Evolutionary conservation across 2,329 filamentous ascomycete genomes (phyloP).

Genomic region (Lasiodiplodia theobromae): DNA sequence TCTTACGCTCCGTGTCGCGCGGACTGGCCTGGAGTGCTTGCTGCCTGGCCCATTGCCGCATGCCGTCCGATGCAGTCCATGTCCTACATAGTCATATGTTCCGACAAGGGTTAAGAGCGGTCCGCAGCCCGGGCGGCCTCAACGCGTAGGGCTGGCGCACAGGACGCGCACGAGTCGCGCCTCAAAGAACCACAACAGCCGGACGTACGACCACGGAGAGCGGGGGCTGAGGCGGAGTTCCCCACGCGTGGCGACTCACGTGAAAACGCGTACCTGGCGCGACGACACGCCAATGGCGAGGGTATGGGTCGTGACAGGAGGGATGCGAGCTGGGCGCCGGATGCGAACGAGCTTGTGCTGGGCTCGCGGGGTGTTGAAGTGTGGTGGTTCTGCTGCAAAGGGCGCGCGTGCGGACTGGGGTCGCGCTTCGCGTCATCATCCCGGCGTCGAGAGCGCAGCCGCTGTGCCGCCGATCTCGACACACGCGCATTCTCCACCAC

Average conservation of each 20-base stretch:
- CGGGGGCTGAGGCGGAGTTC: neutral
- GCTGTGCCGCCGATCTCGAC: constrained; percentile 4
- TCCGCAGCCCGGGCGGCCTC: neutral
- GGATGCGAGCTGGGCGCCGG: neutral
- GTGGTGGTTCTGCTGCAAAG: neutral
- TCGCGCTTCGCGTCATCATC: constrained; percentile 11
- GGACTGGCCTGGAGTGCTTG: constrained; percentile 4
- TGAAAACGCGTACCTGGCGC: constrained; percentile 8
- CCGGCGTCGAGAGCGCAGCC: constrained; percentile 1
- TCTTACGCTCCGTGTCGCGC: constrained; percentile 13
- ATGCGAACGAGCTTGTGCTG: neutral
- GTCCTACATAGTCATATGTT: constrained; percentile 1
- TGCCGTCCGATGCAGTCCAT: neutral
- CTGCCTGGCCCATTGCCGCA: constrained; percentile 18
- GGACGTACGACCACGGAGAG: neutral
- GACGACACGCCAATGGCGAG: neutral
- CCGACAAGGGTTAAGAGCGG: too few species aligned
- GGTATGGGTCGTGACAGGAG: neutral
- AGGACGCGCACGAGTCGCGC: constrained; percentile 21
- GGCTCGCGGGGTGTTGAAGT: neutral
- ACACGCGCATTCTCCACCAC: constrained; percentile 19
- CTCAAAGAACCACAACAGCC: neutral
- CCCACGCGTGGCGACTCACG: constrained; percentile 17
- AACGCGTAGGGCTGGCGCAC: constrained; percentile 14
- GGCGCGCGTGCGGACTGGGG: neutral